phyloP scores from a whole-genome alignment of 2,329 filamentous ascomycete species.

The Fusarium cicatricum region DNA sequence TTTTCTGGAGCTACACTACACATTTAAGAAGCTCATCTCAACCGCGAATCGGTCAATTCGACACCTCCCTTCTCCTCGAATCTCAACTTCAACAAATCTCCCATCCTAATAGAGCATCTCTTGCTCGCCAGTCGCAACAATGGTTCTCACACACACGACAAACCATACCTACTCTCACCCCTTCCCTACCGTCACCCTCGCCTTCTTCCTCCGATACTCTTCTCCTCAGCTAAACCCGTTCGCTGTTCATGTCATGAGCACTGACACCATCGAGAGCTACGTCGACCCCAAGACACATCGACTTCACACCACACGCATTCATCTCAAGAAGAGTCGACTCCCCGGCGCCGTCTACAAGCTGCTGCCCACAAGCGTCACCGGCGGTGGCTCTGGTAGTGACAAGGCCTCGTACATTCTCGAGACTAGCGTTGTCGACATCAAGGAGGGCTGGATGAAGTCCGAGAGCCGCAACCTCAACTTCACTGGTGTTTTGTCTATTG shows the following conservation, averaged over 20 bases:
- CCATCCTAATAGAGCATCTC: slow-evolving; percentile 22
- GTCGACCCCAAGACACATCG: slow-evolving; percentile 78
- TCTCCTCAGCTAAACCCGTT: slow-evolving; percentile 77
- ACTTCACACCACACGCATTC: slow-evolving; percentile 79
- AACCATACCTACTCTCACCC: slow-evolving; percentile 81
- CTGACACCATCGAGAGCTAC: slow-evolving; percentile 79
- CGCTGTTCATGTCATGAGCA: slow-evolving; percentile 81
- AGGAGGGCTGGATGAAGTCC: slow-evolving; percentile 83
- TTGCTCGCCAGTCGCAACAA: slow-evolving; percentile 47
- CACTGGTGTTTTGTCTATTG: slow-evolving; percentile 79
- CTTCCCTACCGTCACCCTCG: slow-evolving; percentile 85
- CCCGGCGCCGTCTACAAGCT: slow-evolving; percentile 79
- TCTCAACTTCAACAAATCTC: slow-evolving; percentile 8
- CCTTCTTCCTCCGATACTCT: slow-evolving; percentile 89
- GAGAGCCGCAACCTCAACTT: slow-evolving; percentile 85
- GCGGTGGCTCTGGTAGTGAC: slow-evolving; percentile 64
- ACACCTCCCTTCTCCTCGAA: slow-evolving; percentile 1
- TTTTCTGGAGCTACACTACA: slow-evolving; percentile 6
- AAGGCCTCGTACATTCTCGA: slow-evolving; percentile 84
- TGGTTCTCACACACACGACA: slow-evolving; percentile 71
- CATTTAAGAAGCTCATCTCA: slow-evolving; percentile 1
- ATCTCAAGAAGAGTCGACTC: slow-evolving; percentile 82
- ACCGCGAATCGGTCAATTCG: slow-evolving; percentile 27
- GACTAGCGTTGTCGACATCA: slow-evolving; percentile 79
- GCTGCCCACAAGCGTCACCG: slow-evolving; percentile 73